Conservation (phyloP, 169 alveolate species). For the Plasmodium knowlesi region DNA sequence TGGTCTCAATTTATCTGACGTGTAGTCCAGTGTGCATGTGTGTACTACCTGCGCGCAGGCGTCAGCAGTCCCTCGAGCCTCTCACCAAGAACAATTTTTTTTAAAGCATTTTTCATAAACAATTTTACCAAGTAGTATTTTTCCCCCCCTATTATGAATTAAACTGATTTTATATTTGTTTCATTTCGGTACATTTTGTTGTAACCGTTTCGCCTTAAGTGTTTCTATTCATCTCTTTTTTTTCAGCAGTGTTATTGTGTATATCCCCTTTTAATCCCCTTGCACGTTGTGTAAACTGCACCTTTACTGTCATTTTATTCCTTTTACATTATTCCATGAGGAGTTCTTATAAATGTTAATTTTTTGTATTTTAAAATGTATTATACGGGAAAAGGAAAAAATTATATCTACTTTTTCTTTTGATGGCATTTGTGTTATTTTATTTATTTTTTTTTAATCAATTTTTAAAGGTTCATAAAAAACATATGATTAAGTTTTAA, state of each 20-base stretch:
- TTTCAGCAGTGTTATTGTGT: not conserved
- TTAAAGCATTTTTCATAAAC: not conserved
- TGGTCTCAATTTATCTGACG: not conserved
- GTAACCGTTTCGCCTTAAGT: not conserved
- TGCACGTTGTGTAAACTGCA: not conserved
- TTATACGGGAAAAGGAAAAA: not conserved
- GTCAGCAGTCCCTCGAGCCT: not conserved
- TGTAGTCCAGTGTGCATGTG: not conserved
- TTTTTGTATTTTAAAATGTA: conserved; percentile 27
- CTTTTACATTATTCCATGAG: not conserved
- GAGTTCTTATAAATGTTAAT: conserved; percentile 7
- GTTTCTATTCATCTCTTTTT: not conserved
- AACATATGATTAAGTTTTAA: not conserved
- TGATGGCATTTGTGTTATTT: conserved; percentile 30
- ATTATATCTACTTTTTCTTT: not conserved
- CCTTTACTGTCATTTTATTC: not conserved
- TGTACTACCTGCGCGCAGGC: not conserved
- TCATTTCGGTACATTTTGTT: conserved; percentile 17
- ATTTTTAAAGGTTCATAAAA: conserved; percentile 20
- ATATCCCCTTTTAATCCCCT: not conserved
- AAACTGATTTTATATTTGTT: conserved; percentile 7
- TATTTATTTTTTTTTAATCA: not conserved
- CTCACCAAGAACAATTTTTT: not conserved
- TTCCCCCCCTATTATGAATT: not conserved
- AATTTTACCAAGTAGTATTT: not conserved